A percentile compares a stretch with the other conserved stretches of the same genome.
These are phyloP conservation scores for Aspergillus hancockii DNA, from an alignment of 495 filamentous ascomycete species.

Conservation along the genomic window DNA sequence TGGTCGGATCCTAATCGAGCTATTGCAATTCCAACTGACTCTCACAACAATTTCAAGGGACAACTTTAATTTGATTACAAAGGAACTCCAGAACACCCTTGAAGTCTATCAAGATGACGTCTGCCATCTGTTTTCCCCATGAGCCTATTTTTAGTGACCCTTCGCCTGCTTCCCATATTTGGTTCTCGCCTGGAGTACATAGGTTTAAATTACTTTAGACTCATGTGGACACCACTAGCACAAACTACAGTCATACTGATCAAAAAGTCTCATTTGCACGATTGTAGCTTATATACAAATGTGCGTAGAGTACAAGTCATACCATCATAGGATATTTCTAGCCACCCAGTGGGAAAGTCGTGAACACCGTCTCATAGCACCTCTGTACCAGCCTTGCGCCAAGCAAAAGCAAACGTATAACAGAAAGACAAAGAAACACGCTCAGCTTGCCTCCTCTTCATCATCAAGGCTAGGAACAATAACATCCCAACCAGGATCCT, in stretches of 20 bases:
- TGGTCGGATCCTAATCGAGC: background rate
- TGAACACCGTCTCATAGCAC: background rate
- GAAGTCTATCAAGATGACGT: no score
- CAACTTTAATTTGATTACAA: no score
- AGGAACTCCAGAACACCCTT: no score
- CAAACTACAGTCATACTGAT: background rate
- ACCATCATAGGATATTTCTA: background rate
- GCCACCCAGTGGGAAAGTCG: background rate
- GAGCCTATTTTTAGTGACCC: no score
- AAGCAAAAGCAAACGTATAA: background rate
- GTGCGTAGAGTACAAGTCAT: background rate
- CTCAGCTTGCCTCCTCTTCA: slow-evolving; percentile 33
- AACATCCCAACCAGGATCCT: slow-evolving; percentile 65
- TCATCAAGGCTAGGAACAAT: slow-evolving; percentile 62
- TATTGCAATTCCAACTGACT: no score
- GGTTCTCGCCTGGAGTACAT: no score
- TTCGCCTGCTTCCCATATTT: no score
- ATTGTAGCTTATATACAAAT: background rate
- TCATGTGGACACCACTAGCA: no score
- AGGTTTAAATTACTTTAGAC: no score
- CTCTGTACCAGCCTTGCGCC: slow-evolving; percentile 10
- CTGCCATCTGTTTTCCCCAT: no score
- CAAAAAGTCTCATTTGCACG: background rate
- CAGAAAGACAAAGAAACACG: background rate
- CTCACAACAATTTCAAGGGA: no score